Evolutionary conservation across 768 basidiomycete genomes (phyloP), one percentile per base, ranked within the genome.

Genomic region (Galerina sulciceps): DNA sequence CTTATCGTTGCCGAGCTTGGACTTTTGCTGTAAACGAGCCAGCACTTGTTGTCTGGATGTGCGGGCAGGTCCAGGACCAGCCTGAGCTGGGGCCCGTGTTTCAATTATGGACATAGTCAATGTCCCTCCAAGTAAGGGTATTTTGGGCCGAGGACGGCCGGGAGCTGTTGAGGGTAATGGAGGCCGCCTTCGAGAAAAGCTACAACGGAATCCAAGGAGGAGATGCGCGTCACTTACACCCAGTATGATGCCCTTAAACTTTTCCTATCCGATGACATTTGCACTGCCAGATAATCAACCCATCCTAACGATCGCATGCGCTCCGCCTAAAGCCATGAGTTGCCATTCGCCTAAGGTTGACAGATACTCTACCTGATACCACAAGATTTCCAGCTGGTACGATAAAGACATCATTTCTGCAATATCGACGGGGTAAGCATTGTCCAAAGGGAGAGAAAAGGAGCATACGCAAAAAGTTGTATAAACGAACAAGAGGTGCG

Each of bases 341-440:
- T 31, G 40, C 40, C 49, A 41, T 15, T 14, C 55, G 34, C 8
- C 14, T 18, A 37, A 26, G 8, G 4, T 17, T 13, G n/a, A n/a
- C 0, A 36, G 6, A 6, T 15, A 68, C 70, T 35, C 26, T 61
- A 81, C 82, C 69, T 94, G 93, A 66, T 87, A 90, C 82, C 87
- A 88, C 47, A 98, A 72, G 61, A 94, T 90, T 72, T 95, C 96
- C 14, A 98, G 81, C 67, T 96, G 95, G 73, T 97, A 97, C 2
- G 92, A 89, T 58, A 97, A 73, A 1, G 93, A 92, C 85, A 95
- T 91, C 80, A 93, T 90, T 70, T 95, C 94, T 96, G 47, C 22
- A 41, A 48, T 4, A 31, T 31, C 8, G 8, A 37, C 31, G 22
- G 47, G 35, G 18, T 44, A 17, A 35, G 48, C 54, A 23, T 9